A percentile compares a stretch with the other conserved stretches of the same genome.
These are phyloP conservation scores for Gracilaria vermiculophylla DNA, from an alignment of 23 red algal genomes.

Conservation along the genomic window DNA sequence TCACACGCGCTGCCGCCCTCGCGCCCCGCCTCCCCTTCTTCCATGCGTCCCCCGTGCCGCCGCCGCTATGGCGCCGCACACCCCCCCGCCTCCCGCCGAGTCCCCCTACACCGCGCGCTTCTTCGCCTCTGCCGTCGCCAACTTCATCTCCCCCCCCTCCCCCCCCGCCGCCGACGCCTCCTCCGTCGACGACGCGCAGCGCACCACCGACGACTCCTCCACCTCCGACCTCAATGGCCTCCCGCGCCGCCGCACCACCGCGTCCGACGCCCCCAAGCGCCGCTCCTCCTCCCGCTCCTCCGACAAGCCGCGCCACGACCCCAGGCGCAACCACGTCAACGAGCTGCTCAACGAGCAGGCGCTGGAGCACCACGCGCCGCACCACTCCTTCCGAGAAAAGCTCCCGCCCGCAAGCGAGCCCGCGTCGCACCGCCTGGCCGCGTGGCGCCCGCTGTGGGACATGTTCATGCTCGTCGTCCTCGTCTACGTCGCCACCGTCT, in stretches of 20 bases:
- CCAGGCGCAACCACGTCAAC: constrained; percentile 5
- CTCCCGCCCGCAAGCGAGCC: neutral
- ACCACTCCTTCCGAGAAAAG: neutral
- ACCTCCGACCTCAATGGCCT: neutral
- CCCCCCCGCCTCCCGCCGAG: neutral
- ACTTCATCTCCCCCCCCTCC: neutral
- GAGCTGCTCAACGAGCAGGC: neutral
- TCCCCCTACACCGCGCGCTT: neutral
- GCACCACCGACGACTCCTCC: neutral
- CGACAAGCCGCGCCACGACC: neutral
- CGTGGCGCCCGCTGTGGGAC: constrained; percentile 42
- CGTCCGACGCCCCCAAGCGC: neutral
- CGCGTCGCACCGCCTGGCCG: neutral
- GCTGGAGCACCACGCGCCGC: neutral
- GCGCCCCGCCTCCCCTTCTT: neutral
- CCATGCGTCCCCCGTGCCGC: neutral
- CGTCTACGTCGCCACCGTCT: constrained; percentile 66
- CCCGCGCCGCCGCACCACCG: neutral
- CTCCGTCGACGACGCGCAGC: neutral
- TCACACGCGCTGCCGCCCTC: neutral
- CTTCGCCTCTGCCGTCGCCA: neutral
- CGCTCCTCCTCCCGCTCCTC: neutral
- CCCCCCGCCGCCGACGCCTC: neutral
- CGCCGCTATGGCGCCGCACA: neutral
- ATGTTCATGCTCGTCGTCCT: constrained; percentile 50